phyloP scores from a whole-genome alignment of 2,329 filamentous ascomycete species.

The Aspergillus pseudonomiae region DNA sequence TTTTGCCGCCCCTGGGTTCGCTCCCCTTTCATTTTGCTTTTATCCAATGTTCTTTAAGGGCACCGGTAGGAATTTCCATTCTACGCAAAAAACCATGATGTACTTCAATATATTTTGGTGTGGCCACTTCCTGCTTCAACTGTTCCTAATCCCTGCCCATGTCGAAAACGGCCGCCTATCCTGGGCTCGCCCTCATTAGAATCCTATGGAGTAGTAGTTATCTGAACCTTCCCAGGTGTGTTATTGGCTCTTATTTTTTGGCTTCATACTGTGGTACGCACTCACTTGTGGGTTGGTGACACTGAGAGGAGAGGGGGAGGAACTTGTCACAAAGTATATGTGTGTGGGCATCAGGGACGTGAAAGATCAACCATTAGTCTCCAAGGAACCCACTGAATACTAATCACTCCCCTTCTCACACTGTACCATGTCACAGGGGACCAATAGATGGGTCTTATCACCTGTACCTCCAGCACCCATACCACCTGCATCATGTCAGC shows the following conservation, averaged over 20 bases:
- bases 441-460: background rate
- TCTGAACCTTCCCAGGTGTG: background rate
- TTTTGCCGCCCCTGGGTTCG: background rate
- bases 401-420: background rate
- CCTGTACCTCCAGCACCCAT: background rate
- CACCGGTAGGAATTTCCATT: background rate
- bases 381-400: background rate
- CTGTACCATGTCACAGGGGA: background rate
- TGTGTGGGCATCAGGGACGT: background rate
- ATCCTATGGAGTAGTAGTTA: background rate
- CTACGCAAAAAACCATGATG: background rate
- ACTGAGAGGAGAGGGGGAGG: background rate
- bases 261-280: background rate
- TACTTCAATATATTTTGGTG: background rate
- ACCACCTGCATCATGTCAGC: background rate
- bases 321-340: background rate
- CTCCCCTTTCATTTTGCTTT: background rate
- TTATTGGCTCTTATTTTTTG: background rate
- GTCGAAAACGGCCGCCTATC: background rate
- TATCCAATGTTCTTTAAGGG: background rate
- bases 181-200: background rate
- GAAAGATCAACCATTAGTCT: background rate
- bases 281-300: background rate
- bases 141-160: background rate
- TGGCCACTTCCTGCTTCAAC: background rate